A percentile compares a stretch with the other conserved stretches of the same genome.
Evolutionary conservation across 371 early-diverging fungal species (phyloP).

Genomic region (Racocetra persica): DNA sequence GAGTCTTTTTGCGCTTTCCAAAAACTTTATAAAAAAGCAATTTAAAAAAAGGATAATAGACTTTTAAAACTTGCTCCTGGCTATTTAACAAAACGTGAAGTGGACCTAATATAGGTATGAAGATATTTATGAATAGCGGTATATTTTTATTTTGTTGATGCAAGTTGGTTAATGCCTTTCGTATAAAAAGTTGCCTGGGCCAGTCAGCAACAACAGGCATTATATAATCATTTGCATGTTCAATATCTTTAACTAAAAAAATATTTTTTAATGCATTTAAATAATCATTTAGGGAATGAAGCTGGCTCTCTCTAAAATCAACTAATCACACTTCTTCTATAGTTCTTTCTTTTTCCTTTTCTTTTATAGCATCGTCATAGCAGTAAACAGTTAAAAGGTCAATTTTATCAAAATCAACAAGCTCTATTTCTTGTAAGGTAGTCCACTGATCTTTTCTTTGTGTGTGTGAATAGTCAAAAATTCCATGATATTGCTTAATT

Average conservation of each 20-base stretch:
- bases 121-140: neutral
- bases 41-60: conserved; percentile 11
- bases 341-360: neutral
- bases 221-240: neutral
- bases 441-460: neutral
- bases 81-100: neutral
- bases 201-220: conserved; percentile 23
- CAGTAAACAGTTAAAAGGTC: conserved; percentile 15
- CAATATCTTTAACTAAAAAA: no score
- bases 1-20: neutral
- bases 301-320: neutral
- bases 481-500: neutral
- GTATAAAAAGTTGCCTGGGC: conserved; percentile 18
- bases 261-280: neutral
- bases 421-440: neutral
- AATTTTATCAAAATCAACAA: neutral
- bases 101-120: neutral
- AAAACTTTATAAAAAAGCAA: conserved; percentile 10
- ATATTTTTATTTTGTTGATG: neutral
- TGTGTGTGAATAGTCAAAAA: neutral
- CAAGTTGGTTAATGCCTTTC: conserved; percentile 1
- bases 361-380: conserved; percentile 16
- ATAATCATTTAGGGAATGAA: conserved; percentile 10
- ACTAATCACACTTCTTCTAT: conserved; percentile 1
- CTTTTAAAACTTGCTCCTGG: neutral